Evolutionary conservation across 2,329 filamentous ascomycete species (phyloP).

Genomic region (Sclerotinia nivalis): DNA sequence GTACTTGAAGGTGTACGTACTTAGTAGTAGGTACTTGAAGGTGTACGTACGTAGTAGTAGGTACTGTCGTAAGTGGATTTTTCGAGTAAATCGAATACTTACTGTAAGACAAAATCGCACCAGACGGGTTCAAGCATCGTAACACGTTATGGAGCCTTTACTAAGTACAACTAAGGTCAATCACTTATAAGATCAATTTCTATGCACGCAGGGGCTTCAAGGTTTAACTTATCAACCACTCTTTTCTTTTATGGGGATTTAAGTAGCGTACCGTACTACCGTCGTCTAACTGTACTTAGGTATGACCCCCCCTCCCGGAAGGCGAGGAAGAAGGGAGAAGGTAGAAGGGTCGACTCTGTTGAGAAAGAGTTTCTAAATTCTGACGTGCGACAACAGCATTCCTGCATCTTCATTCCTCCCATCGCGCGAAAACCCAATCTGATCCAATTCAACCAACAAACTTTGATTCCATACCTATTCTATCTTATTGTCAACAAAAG

Average conservation of each 20-base stretch:
- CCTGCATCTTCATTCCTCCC: slow-evolving; percentile 17
- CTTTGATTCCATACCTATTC: background rate
- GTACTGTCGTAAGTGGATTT: background rate
- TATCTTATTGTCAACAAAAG: slow-evolving; percentile 6
- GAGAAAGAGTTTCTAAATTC: background rate
- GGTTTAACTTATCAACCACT: background rate
- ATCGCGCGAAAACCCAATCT: background rate
- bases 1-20: too few species aligned
- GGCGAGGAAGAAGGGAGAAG: background rate
- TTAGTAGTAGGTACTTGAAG: too few species aligned
- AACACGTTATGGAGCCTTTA: background rate
- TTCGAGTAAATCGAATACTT: background rate
- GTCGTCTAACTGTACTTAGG: background rate
- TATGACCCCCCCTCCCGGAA: background rate
- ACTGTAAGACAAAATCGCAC: background rate
- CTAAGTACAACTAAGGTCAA: background rate
- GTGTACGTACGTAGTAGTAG: too few species aligned
- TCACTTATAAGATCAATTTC: background rate
- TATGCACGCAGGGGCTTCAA: background rate
- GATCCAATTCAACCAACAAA: background rate
- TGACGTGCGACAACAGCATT: slow-evolving; percentile 21
- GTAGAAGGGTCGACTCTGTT: background rate
- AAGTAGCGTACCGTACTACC: background rate
- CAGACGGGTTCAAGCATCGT: slow-evolving; percentile 15
- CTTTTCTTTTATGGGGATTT: background rate